phyloP scores from a whole-genome alignment of 2,329 filamentous ascomycete species.

The Botrytis hyacinthi region DNA sequence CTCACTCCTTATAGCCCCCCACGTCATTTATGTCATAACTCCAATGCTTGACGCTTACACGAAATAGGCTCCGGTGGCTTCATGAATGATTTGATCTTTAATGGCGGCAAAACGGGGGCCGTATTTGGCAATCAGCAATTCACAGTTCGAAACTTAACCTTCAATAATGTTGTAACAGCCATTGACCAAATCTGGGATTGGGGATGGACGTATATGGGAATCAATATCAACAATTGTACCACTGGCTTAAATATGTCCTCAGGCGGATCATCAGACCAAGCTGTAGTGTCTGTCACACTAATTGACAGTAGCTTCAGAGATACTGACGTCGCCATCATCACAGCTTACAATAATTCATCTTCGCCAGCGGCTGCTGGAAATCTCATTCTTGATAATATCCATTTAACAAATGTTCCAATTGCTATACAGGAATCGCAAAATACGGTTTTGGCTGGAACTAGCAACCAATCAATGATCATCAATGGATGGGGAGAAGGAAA shows the following conservation, averaged over 20 bases:
- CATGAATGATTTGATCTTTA: conserved; percentile 58
- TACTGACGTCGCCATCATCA: conserved; percentile 50
- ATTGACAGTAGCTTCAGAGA: conserved; percentile 55
- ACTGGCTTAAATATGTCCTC: conserved; percentile 51
- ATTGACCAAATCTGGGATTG: conserved; percentile 60
- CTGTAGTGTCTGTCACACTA: conserved; percentile 54
- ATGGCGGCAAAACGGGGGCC: conserved; percentile 58
- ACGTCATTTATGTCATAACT: not conserved
- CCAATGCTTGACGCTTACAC: conserved; percentile 27
- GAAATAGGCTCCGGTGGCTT: conserved; percentile 53
- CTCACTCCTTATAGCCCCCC: not conserved
- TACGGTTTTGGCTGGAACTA: conserved; percentile 18
- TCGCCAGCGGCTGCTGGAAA: conserved; percentile 33
- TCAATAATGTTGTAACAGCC: conserved; percentile 48
- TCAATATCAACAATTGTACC: conserved; percentile 52
- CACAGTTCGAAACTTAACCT: conserved; percentile 53
- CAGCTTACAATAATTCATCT: conserved; percentile 52
- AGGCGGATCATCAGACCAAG: conserved; percentile 43
- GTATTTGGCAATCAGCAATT: conserved; percentile 65
- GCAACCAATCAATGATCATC: conserved; percentile 37
- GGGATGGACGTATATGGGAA: conserved; percentile 54
- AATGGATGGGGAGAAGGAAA: conserved; percentile 19
- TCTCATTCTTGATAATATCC: conserved; percentile 20
- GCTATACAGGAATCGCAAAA: conserved; percentile 40
- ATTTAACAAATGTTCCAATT: conserved; percentile 16